Conservation (phyloP, 257 asterid genomes). For the Solanum megistacrolobum region DNA sequence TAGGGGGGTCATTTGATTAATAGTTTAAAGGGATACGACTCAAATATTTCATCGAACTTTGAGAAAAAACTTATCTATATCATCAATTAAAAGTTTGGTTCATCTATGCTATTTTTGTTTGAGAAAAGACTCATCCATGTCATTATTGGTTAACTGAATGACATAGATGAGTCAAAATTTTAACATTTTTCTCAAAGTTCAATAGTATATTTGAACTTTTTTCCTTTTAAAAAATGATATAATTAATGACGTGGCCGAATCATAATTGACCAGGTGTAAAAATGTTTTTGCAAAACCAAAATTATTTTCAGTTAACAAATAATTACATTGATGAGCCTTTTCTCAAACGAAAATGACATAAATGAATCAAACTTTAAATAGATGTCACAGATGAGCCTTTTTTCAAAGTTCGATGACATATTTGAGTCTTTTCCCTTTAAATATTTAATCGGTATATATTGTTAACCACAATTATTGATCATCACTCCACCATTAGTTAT, state of each 20-base stretch:
- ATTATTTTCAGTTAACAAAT: neutral
- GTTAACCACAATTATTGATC: neutral
- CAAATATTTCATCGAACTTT: rapidly evolving
- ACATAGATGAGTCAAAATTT: rapidly evolving
- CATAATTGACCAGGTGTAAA: no score
- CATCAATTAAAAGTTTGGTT: rapidly evolving
- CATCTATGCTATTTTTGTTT: rapidly evolving
- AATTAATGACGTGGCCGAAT: no score
- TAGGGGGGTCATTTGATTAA: neutral
- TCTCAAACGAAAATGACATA: neutral
- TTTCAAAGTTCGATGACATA: no score
- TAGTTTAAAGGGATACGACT: neutral
- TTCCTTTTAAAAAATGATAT: no score
- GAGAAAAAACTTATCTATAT: rapidly evolving
- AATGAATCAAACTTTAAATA: no score
- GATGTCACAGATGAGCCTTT: no score
- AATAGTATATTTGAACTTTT: neutral
- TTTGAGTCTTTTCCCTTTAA: no score
- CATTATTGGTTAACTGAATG: rapidly evolving
- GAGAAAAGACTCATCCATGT: rapidly evolving
- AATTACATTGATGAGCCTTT: rapidly evolving
- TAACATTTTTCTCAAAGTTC: neutral
- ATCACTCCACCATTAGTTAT: neutral
- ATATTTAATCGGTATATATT: neutral
- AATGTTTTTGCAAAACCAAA: rapidly evolving